Evolutionary conservation across 495 filamentous ascomycete genomes (phyloP).

Genomic region (Podospora anserina): DNA sequence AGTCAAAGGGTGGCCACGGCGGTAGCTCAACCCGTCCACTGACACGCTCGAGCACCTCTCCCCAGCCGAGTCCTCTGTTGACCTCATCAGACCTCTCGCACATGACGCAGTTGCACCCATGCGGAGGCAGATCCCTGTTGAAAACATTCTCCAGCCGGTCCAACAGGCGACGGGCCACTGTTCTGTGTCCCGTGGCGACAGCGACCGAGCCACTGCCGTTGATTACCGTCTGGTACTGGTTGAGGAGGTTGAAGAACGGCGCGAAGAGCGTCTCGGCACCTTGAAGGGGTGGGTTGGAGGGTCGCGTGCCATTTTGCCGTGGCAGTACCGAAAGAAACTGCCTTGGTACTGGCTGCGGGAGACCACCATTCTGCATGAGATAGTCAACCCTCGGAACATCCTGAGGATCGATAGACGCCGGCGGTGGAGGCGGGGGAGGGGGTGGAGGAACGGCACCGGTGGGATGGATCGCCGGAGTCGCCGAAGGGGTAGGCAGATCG

Average conservation of each 20-base stretch:
- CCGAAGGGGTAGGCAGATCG: conserved; percentile 41
- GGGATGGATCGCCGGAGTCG: conserved; percentile 32
- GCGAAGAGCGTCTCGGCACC: conserved; percentile 69
- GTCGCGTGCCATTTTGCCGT: conserved; percentile 45
- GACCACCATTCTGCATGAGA: conserved; percentile 78
- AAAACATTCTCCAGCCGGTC: conserved; percentile 93
- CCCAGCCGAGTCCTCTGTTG: conserved; percentile 83
- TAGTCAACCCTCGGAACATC: conserved; percentile 79
- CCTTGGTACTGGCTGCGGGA: conserved; percentile 62
- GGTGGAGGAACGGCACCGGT: conserved; percentile 54
- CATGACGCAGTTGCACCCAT: conserved; percentile 73
- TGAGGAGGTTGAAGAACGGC: conserved; percentile 73
- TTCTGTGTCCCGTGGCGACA: conserved; percentile 92
- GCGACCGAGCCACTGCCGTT: conserved; percentile 81
- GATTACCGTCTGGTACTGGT: conserved; percentile 81
- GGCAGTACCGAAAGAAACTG: conserved; percentile 58
- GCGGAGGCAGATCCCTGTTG: conserved; percentile 79
- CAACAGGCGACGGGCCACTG: conserved; percentile 86
- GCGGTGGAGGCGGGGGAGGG: conserved; percentile 70
- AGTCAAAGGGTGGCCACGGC: conserved; percentile 79
- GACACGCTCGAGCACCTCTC: conserved; percentile 89
- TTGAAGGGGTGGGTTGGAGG: conserved; percentile 51
- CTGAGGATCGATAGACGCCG: conserved; percentile 63
- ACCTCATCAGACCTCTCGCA: conserved; percentile 60
- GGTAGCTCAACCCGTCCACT: conserved; percentile 83